Conservation (phyloP, 768 basidiomycete genomes). For the Podaxis sp. region DNA sequence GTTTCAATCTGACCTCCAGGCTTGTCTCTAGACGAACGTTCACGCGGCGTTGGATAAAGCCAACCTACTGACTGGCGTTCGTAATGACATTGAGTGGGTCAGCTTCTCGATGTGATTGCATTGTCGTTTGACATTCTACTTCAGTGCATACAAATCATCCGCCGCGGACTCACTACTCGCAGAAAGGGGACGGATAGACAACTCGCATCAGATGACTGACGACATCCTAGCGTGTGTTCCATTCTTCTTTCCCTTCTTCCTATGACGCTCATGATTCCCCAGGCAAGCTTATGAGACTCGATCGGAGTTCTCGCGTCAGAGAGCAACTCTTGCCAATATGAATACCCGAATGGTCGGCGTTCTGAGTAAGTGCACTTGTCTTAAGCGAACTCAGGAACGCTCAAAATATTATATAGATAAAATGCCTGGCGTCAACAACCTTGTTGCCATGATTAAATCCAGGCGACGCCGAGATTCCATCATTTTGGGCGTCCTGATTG, state of each 20-base stretch:
- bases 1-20: background rate
- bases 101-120: background rate
- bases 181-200: conserved; percentile 89
- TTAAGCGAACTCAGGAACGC: background rate
- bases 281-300: conserved; percentile 98
- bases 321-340: conserved; percentile 70
- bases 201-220: conserved; percentile 93
- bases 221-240: conserved; percentile 75
- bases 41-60: conserved; percentile 82
- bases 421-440: conserved; percentile 92
- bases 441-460: conserved; percentile 90
- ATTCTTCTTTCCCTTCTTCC: background rate
- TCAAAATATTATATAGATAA: conserved; percentile 52
- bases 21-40: conserved; percentile 55
- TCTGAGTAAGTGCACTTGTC: conserved; percentile 54
- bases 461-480: conserved; percentile 87
- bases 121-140: background rate
- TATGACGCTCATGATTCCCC: conserved; percentile 13
- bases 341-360: conserved; percentile 84
- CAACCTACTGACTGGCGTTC: conserved; percentile 84
- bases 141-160: conserved; percentile 87
- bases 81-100: conserved; percentile 92
- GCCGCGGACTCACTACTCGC: conserved; percentile 83
- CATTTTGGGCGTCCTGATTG: conserved; percentile 86
- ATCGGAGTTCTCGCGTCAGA: conserved; percentile 85